Evolutionary conservation across 371 early-diverging fungal species (phyloP).

Genomic region (Blakeslea trispora): DNA sequence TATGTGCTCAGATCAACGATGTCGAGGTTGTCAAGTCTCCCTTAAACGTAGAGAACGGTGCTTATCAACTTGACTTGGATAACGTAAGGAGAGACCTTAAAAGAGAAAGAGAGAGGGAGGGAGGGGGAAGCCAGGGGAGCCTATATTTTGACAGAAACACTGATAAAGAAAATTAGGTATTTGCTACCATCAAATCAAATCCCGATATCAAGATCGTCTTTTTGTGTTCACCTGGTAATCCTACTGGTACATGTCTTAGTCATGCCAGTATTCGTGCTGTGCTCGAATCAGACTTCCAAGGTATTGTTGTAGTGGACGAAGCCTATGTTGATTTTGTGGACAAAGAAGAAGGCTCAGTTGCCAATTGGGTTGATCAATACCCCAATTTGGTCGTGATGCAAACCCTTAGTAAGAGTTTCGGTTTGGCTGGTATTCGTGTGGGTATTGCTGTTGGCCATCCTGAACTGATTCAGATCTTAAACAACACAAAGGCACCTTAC

Average conservation of each 20-base stretch:
- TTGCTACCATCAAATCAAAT: slow-evolving; percentile 60
- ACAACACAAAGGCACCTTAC: slow-evolving; percentile 97
- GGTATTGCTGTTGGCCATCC: slow-evolving; percentile 87
- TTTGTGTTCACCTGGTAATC: slow-evolving; percentile 98
- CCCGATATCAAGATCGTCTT: slow-evolving; percentile 86
- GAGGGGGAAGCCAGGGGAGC: too few relatives aligned
- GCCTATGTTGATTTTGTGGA: slow-evolving; percentile 96
- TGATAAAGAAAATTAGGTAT: slow-evolving; percentile 46
- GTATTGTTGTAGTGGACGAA: slow-evolving; percentile 95
- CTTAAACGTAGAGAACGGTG: slow-evolving; percentile 72
- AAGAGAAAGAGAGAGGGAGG: background rate
- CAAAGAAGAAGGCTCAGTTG: slow-evolving; percentile 66
- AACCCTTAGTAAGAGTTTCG: slow-evolving; percentile 96
- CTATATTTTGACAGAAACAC: background rate
- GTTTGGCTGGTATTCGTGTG: slow-evolving; percentile 90
- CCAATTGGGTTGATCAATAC: slow-evolving; percentile 76
- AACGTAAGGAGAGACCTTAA: slow-evolving; percentile 51
- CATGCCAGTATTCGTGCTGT: slow-evolving; percentile 74
- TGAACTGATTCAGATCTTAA: slow-evolving; percentile 83
- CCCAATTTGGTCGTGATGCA: slow-evolving; percentile 95
- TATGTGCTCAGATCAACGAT: slow-evolving; percentile 93
- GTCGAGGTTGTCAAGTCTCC: slow-evolving; percentile 83
- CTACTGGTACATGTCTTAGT: slow-evolving; percentile 85
- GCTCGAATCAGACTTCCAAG: slow-evolving; percentile 66
- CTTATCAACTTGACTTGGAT: slow-evolving; percentile 81